These are phyloP conservation scores for Neoscytalidium dimidiatum DNA, from an alignment of 2,329 filamentous ascomycete species.

Conservation along the genomic window DNA sequence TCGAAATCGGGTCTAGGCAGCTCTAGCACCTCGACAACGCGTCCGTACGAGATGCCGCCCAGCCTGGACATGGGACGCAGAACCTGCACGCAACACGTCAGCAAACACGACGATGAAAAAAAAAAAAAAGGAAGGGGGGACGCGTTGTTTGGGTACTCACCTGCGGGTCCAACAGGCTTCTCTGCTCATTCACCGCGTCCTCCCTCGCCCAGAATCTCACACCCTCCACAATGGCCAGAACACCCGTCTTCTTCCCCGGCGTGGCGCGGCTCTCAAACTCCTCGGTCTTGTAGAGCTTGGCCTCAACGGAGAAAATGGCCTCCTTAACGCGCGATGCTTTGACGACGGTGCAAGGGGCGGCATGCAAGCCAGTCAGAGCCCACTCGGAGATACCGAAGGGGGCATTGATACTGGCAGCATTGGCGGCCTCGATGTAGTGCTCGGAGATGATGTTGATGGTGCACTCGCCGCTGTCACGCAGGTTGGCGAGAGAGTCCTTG, in stretches of 20 bases:
- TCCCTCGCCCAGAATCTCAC: slow-evolving; percentile 86
- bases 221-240: slow-evolving; percentile 78
- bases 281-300: slow-evolving; percentile 68
- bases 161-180: slow-evolving; percentile 70
- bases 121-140: not conserved
- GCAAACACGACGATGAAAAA: not conserved
- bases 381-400: slow-evolving; percentile 79
- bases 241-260: slow-evolving; percentile 73
- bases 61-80: slow-evolving; percentile 75
- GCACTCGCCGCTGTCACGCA: slow-evolving; percentile 72
- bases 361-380: slow-evolving; percentile 74
- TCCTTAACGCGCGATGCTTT: slow-evolving; percentile 74
- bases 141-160: too few species aligned
- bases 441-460: slow-evolving; percentile 87
- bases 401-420: slow-evolving; percentile 75
- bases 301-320: slow-evolving; percentile 81
- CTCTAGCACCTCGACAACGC: slow-evolving; percentile 70
- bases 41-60: slow-evolving; percentile 83
- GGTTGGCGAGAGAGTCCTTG: slow-evolving; percentile 79
- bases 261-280: slow-evolving; percentile 75
- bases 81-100: slow-evolving; percentile 46
- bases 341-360: slow-evolving; percentile 66
- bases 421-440: slow-evolving; percentile 83
- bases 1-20: slow-evolving; percentile 60
- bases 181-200: slow-evolving; percentile 80